phyloP scores from a whole-genome alignment of 1,139 yeast genomes.

The Blastobotrys aristatus region DNA sequence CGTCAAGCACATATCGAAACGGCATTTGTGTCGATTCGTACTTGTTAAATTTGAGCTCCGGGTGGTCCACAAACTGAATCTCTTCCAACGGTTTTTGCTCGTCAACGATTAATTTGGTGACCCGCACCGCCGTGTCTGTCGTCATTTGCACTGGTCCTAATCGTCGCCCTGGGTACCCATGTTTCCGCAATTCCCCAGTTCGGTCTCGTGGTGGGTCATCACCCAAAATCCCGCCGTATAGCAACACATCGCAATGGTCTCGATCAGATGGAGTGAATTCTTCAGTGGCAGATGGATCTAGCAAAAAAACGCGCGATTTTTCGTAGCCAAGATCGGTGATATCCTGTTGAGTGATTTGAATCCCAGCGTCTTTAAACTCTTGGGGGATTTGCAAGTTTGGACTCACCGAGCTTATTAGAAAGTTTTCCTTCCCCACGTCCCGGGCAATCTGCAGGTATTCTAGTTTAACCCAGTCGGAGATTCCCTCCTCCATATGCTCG shows the following conservation, averaged over 20 bases:
- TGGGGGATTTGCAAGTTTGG: conserved; percentile 51
- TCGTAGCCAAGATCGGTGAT: conserved; percentile 49
- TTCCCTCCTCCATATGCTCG: conserved; percentile 97
- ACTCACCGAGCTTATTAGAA: conserved; percentile 76
- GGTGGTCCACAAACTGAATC: conserved; percentile 83
- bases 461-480: conserved; percentile 90
- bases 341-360: conserved; percentile 79
- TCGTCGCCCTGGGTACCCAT: conserved; percentile 78
- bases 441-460: conserved; percentile 79
- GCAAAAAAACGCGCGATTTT: conserved; percentile 60
- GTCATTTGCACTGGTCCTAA: conserved; percentile 91
- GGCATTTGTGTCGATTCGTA: conserved; percentile 98
- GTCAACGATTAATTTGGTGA: conserved; percentile 71
- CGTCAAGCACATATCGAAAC: conserved; percentile 74
- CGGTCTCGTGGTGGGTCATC: conserved; percentile 96
- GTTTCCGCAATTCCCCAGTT: conserved; percentile 82
- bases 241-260: conserved; percentile 69
- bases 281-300: conserved; percentile 79
- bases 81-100: conserved; percentile 54
- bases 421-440: conserved; percentile 74
- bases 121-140: conserved; percentile 93
- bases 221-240: conserved; percentile 94
- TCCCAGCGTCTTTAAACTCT: conserved; percentile 53
- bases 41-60: conserved; percentile 82
- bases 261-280: conserved; percentile 72